Evolutionary conservation across 768 basidiomycete species (phyloP).

Genomic region (Hortiboletus flavorubellus): DNA sequence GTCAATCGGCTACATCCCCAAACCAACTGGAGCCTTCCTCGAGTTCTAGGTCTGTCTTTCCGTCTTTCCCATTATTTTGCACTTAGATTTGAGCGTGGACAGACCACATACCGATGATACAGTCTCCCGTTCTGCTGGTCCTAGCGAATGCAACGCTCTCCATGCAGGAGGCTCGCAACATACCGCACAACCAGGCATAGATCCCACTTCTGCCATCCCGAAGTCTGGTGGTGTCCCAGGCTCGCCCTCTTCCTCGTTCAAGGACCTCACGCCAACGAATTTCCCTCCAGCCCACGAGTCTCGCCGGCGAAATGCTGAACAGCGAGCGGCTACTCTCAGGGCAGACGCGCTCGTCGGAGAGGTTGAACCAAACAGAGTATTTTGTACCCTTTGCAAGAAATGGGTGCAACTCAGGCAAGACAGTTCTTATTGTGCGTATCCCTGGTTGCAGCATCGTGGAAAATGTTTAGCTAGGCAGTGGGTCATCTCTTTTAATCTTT

Average conservation of each 20-base stretch:
- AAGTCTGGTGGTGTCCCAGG: conserved; percentile 22
- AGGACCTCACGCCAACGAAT: conserved; percentile 55
- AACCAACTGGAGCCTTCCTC: conserved; percentile 23
- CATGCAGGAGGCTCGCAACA: conserved; percentile 27
- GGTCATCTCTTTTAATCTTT: conserved; percentile 27
- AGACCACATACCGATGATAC: conserved; percentile 20
- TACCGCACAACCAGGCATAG: conserved; percentile 6
- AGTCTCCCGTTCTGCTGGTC: conserved; percentile 31
- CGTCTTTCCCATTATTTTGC: conserved; percentile 3
- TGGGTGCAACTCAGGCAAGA: conserved; percentile 84
- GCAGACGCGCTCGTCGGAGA: conserved; percentile 62
- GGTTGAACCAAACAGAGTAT: conserved; percentile 73
- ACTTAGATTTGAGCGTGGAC: neutral
- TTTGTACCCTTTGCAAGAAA: conserved; percentile 72
- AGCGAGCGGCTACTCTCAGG: conserved; percentile 67
- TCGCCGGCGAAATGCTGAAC: conserved; percentile 72
- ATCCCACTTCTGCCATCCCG: conserved; percentile 1
- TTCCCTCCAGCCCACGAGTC: conserved; percentile 61
- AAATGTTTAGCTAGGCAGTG: conserved; percentile 75
- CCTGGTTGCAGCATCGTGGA: conserved; percentile 74
- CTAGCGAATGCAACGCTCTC: conserved; percentile 13
- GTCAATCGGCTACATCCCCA: conserved; percentile 5
- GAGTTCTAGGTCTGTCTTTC: conserved; percentile 18
- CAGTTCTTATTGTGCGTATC: conserved; percentile 75
- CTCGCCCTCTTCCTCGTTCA: conserved; percentile 42